Conservation (phyloP, 2,329 filamentous ascomycete species). For the Pseudofabraea citricarpa region DNA sequence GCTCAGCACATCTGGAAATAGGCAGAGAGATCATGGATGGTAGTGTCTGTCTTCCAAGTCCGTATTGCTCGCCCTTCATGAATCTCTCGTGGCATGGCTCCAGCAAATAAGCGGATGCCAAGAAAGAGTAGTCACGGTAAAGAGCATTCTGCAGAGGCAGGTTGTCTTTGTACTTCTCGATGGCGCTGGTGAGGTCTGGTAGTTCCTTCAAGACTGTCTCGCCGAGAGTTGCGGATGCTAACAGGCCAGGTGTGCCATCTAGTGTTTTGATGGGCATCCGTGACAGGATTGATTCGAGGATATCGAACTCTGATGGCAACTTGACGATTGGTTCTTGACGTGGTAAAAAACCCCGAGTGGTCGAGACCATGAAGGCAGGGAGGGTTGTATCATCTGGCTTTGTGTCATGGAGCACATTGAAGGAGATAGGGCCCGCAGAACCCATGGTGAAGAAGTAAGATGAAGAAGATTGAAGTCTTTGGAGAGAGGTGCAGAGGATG, state of each 20-base stretch:
- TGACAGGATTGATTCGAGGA: constrained; percentile 66
- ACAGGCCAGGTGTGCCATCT: constrained; percentile 69
- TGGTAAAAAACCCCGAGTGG: constrained; percentile 68
- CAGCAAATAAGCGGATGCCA: constrained; percentile 83
- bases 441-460: constrained; percentile 21
- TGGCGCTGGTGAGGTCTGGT: constrained; percentile 67
- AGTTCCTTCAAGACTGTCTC: constrained; percentile 69
- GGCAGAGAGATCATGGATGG: constrained; percentile 74
- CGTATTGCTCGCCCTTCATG: constrained; percentile 69
- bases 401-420: constrained; percentile 60
- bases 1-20: constrained; percentile 75
- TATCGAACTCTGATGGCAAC: constrained; percentile 69
- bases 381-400: constrained; percentile 57
- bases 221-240: constrained; percentile 70
- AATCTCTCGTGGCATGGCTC: constrained; percentile 83
- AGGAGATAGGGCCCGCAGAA: constrained; percentile 30
- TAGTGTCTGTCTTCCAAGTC: constrained; percentile 68
- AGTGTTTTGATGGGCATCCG: constrained; percentile 75
- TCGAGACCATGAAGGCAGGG: constrained; percentile 76
- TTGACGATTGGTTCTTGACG: constrained; percentile 55
- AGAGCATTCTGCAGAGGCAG: constrained; percentile 77
- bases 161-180: constrained; percentile 70
- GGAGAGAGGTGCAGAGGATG: constrained; percentile 1
- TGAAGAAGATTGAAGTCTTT: not conserved
- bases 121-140: constrained; percentile 88